Evolutionary conservation across 73 alveolate genomes (phyloP).

Genomic region (Paramecium octaurelia): DNA sequence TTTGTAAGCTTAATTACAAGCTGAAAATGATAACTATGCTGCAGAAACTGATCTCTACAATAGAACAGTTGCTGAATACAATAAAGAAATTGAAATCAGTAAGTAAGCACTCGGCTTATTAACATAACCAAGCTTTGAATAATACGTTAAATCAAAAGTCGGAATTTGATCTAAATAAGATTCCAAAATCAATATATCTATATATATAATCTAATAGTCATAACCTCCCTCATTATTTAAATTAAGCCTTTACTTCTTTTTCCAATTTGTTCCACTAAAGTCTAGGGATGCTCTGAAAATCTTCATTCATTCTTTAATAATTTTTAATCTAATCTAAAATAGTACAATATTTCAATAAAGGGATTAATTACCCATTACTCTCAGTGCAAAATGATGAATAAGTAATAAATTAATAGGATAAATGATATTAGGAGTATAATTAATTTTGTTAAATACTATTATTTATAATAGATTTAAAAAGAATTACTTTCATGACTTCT

Average conservation of each 20-base stretch:
- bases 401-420: no score
- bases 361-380: no score
- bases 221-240: neutral
- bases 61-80: constrained; percentile 16
- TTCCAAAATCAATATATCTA: neutral
- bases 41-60: constrained; percentile 44
- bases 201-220: neutral
- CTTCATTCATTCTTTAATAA: no score
- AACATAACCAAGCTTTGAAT: constrained; percentile 33
- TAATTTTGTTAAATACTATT: no score
- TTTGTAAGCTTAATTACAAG: neutral
- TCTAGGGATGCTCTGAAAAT: no score
- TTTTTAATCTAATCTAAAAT: no score
- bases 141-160: constrained; percentile 27
- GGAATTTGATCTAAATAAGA: constrained; percentile 7
- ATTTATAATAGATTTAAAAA: no score
- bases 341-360: no score
- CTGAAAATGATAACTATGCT: constrained; percentile 50
- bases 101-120: neutral
- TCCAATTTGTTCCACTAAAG: neutral
- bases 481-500: no score
- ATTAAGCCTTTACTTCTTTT: neutral
- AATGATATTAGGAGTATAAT: no score
- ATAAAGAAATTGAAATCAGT: neutral
- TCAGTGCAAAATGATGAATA: no score